These are phyloP conservation scores for Aureobasidium sp. DNA, from an alignment of 2,329 filamentous ascomycete genomes.

Conservation along the genomic window DNA sequence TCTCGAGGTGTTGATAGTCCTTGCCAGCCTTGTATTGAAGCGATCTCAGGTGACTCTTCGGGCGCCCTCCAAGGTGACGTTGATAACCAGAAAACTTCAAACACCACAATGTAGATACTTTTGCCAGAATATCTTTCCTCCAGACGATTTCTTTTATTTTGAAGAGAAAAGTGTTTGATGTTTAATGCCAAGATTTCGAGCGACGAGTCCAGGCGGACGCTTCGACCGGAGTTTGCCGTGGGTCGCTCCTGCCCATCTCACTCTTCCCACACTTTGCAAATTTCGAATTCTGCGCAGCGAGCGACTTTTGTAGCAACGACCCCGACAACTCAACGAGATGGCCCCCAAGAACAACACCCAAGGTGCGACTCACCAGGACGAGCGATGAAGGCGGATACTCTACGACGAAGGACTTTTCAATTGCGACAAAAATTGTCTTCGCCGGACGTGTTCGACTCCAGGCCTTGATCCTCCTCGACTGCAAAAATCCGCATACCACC, in stretches of 20 bases:
- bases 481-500: constrained; percentile 12
- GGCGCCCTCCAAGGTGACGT: not conserved
- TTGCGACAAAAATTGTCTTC: constrained; percentile 7
- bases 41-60: not conserved
- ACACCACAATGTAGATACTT: not conserved
- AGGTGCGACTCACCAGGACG: constrained; percentile 9
- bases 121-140: not conserved
- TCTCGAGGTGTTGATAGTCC: not conserved
- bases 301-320: constrained; percentile 21
- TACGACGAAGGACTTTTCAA: not conserved
- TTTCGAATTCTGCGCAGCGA: constrained; percentile 13
- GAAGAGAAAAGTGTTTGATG: not conserved
- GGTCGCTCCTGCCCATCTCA: not conserved
- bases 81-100: not conserved
- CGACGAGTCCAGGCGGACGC: not conserved
- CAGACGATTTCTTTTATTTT: not conserved
- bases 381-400: not conserved
- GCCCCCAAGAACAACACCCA: constrained; percentile 30
- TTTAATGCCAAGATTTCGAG: not conserved
- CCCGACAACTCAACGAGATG: constrained; percentile 27
- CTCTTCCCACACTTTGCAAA: not conserved
- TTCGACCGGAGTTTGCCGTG: not conserved
- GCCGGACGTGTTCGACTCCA: constrained; percentile 6
- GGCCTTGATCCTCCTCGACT: not conserved
- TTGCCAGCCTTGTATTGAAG: not conserved